Percentiles rank a stretch among this genome's conserved stretches.
Conservation (phyloP, 768 basidiomycete genomes). For the Leccinum subtestaceum region DNA sequence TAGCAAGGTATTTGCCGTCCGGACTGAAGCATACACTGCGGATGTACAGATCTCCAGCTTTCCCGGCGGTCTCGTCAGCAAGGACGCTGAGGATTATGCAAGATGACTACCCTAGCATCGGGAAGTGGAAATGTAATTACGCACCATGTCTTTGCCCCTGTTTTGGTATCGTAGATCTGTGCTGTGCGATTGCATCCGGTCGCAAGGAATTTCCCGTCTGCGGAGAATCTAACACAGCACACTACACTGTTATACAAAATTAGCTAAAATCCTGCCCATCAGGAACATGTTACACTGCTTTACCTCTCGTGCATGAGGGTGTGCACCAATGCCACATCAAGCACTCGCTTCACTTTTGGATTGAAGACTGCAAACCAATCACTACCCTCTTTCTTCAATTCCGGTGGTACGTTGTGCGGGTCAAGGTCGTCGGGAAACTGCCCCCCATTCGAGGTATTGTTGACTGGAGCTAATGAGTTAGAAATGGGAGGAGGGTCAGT, state of each 20-base stretch:
- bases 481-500: conserved; percentile 24
- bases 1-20: conserved; percentile 68
- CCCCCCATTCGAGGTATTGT: conserved; percentile 26
- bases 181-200: conserved; percentile 96
- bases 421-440: conserved; percentile 37
- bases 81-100: conserved; percentile 52
- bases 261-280: not conserved
- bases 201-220: conserved; percentile 88
- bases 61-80: conserved; percentile 68
- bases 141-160: conserved; percentile 81
- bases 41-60: conserved; percentile 84
- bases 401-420: conserved; percentile 32
- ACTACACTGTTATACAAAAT: conserved; percentile 51
- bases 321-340: conserved; percentile 81
- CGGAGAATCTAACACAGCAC: conserved; percentile 91
- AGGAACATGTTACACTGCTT: conserved; percentile 15
- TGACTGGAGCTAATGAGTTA: conserved; percentile 26
- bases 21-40: conserved; percentile 80
- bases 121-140: conserved; percentile 22
- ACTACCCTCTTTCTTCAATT: conserved; percentile 57
- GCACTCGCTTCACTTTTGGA: conserved; percentile 68
- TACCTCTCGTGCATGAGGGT: conserved; percentile 91
- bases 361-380: conserved; percentile 94
- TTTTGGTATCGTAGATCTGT: conserved; percentile 92
- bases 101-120: conserved; percentile 8